Evolutionary conservation across 2,329 filamentous ascomycete species (phyloP), one percentile per base, ranked within the genome.

Genomic region (Fusarium abutilonis): DNA sequence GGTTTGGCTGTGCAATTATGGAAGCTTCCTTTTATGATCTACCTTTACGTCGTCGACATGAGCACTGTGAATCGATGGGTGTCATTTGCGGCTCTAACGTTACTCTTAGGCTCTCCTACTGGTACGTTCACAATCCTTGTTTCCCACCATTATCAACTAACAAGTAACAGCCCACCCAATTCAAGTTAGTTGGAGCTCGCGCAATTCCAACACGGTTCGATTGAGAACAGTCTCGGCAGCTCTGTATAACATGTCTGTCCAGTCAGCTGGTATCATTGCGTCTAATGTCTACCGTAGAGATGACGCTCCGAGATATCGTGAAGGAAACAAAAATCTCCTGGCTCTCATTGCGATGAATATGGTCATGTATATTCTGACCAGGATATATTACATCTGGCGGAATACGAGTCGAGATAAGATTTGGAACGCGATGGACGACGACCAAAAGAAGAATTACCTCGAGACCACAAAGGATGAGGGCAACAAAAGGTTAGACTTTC

Each of bases 181-280:
- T 35, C 80, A 82, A 60, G 80, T 82, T 3, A 79, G 72, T 15
- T 82, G 80, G 80, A 79, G 78, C 60, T 80, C 77, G 1, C 77
- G 83, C 42, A 90, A 90, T 67, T 83, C 85, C 2, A 86, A 87
- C 59, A 80, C 82, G 1, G 87, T 90, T 8, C 79, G 86, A 9
- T 85, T 84, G 4, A 77, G 87, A 6, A 86, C 87, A 2, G 85
- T 90, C 2, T 85, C 85, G 0, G 83, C 85, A 0, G 86, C 85
- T 23, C 69, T 83, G 31, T 67, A 58, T 21, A 74, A 72, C 56
- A 78, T 82, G 74, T 76, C 76, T 44, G 78, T 81, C 4, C 81
- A 83, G 63, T 67, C 78, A 1, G 78, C 77, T 19, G 77, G 77
- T 15, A 78, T 83, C 32, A 78, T 82, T 32, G 74, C 31, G 31